phyloP scores from a whole-genome alignment of 208 protist species.

The Leishmania arabica region DNA sequence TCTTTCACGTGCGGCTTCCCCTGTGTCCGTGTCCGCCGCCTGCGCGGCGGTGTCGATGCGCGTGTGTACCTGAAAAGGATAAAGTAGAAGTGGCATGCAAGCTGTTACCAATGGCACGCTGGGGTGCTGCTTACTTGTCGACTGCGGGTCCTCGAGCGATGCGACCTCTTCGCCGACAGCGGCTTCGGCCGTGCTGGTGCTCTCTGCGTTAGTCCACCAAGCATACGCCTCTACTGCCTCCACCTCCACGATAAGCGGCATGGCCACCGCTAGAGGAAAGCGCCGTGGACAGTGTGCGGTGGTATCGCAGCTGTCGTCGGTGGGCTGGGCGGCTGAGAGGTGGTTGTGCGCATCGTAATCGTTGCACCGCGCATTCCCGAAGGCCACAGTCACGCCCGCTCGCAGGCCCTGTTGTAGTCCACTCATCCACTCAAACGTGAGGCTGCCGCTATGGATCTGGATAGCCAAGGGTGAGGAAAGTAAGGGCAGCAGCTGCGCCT shows the following conservation, averaged over 20 bases:
- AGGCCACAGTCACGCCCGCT: conserved; percentile 25
- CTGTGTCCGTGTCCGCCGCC: neutral
- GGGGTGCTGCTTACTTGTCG: neutral
- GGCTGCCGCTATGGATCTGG: conserved; percentile 12
- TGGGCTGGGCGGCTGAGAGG: neutral
- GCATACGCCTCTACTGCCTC: conserved; percentile 22
- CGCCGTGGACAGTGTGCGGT: neutral
- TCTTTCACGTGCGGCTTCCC: neutral
- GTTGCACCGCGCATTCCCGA: conserved; percentile 24
- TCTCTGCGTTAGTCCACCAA: conserved; percentile 18
- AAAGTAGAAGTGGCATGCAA: conserved; percentile 32
- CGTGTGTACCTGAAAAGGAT: conserved; percentile 25
- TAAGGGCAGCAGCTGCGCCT: conserved; percentile 21
- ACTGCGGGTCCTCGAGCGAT: neutral
- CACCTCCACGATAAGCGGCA: conserved; percentile 20
- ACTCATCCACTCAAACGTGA: conserved; percentile 26
- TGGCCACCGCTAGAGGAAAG: conserved; percentile 5
- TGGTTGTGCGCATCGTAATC: conserved; percentile 12
- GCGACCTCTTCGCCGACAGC: neutral
- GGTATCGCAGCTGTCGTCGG: neutral
- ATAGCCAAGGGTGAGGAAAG: conserved; percentile 23
- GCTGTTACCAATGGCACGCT: conserved; percentile 1
- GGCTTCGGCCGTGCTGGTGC: neutral
- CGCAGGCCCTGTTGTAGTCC: conserved; percentile 9
- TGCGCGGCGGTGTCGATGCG: conserved; percentile 1